Evolutionary conservation across 345 rosid genomes (phyloP).

Genomic region (Melaleuca alternifolia): DNA sequence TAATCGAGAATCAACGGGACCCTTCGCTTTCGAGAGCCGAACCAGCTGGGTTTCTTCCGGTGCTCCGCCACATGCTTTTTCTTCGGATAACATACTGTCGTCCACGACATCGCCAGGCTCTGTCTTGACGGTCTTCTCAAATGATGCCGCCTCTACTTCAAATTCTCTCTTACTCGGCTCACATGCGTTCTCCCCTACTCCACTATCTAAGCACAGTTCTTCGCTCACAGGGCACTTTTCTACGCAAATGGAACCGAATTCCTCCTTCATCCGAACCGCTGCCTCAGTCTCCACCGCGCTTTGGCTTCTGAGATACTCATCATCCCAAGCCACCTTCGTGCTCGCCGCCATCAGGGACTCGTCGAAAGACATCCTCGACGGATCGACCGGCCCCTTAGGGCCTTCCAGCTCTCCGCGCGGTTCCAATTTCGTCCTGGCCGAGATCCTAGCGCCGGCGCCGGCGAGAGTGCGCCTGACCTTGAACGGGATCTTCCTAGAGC

Average conservation of each 20-base stretch:
- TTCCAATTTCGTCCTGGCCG: constrained; percentile 3
- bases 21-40: not conserved
- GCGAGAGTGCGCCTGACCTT: constrained; percentile 12
- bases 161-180: not conserved
- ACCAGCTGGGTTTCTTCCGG: not conserved
- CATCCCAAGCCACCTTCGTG: not conserved
- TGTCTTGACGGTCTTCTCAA: not conserved
- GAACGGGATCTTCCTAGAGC: not conserved
- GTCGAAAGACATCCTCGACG: not conserved
- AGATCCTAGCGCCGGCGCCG: constrained; percentile 27
- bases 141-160: not conserved
- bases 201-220: not conserved
- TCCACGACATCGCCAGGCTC: not conserved
- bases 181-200: not conserved
- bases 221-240: not conserved
- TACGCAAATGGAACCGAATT: rapidly evolving
- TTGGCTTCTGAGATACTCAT: not conserved
- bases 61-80: not conserved
- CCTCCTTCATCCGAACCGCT: not conserved
- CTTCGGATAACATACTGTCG: not conserved
- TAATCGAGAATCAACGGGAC: not conserved
- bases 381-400: not conserved
- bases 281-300: not conserved
- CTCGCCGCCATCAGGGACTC: not conserved
- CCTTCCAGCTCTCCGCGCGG: not conserved